These are phyloP conservation scores for Aspergillus sp. DNA, from an alignment of 2,329 filamentous ascomycete genomes.

Conservation along the genomic window DNA sequence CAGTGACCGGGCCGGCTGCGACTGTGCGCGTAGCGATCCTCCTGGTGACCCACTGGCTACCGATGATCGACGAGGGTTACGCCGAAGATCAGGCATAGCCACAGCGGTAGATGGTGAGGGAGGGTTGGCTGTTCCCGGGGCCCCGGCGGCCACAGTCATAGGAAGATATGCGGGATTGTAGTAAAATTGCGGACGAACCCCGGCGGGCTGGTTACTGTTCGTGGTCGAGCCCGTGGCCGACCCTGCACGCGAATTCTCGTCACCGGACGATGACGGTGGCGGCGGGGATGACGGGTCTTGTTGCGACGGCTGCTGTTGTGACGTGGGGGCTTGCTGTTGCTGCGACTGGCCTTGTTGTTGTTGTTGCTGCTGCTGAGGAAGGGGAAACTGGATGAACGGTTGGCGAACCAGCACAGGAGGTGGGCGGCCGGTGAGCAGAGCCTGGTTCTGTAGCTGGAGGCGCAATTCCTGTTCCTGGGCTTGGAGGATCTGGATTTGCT, in stretches of 20 bases:
- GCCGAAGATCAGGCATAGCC: conserved; percentile 36
- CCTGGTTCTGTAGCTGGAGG: conserved; percentile 40
- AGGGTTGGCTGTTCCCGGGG: conserved; percentile 38
- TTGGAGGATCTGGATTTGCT: conserved; percentile 44
- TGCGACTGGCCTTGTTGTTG: not conserved
- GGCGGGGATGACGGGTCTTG: not conserved
- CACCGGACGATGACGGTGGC: conserved; percentile 11
- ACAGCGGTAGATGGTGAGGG: conserved; percentile 37
- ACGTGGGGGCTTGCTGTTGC: not conserved
- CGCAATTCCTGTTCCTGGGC: conserved; percentile 44
- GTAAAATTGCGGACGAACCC: conserved; percentile 26
- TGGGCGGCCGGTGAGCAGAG: conserved; percentile 32
- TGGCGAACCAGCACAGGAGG: conserved; percentile 35
- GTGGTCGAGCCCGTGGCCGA: conserved; percentile 23
- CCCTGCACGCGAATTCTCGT: conserved; percentile 30
- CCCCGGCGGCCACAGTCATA: conserved; percentile 26
- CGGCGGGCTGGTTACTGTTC: conserved; percentile 26
- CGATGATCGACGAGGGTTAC: conserved; percentile 39
- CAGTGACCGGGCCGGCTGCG: conserved; percentile 42
- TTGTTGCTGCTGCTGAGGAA: conserved; percentile 26
- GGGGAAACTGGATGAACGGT: conserved; percentile 34
- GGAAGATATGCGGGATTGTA: conserved; percentile 30
- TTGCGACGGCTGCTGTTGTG: conserved; percentile 8
- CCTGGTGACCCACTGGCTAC: conserved; percentile 35
- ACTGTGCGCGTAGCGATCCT: conserved; percentile 40